Evolutionary conservation across 495 filamentous ascomycete species (phyloP), one percentile per base, ranked within the genome.

Genomic region (Penicillium paradoxum): DNA sequence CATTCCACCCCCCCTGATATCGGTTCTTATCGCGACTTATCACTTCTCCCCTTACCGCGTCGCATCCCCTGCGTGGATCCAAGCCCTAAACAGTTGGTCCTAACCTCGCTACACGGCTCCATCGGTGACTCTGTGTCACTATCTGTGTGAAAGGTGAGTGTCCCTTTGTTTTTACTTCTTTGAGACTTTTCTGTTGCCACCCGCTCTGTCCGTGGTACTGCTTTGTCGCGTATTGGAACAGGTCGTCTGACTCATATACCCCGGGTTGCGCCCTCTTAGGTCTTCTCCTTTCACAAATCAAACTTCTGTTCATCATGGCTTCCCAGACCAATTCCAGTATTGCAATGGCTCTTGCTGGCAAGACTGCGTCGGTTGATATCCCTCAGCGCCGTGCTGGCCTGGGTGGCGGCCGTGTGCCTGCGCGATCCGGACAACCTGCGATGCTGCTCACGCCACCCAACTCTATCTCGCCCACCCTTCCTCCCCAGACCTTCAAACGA

Each of bases 381-480:
- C 83, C 80, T 53, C 82, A 85, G 68, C 78, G 80, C 36, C 78
- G 74, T 59, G 78, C 83, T 70, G 82, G 74, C 75, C 79, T 83
- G 69, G 74, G 80, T 78, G 73, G 80, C 69, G 74, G 77, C 71
- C 82, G 71, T 68, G 71, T 73, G 60, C 63, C 81, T 71, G 70
- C 78, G 68, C 80, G 75, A 73, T 72, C 71, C 49, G 75, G 74
- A 58, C 76, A 79, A 71, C 73, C 79, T 55, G 64, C 63, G 49
- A 75, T 79, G 71, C 84, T 97, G 59, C 91, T 86, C 45, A 97
- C 92, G 71, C 92, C 92, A 62, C 92, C 92, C 47, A 95, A 95
- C 74, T 97, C 93, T 65, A 91, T 97, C 68, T 97, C 92, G 33
- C 93, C 92, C 27, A 85, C 82, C 47, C 81, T 97, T 45, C 84